These are phyloP conservation scores for Aschersonia sp. DNA, from an alignment of 2,329 filamentous ascomycete species.

Conservation along the genomic window DNA sequence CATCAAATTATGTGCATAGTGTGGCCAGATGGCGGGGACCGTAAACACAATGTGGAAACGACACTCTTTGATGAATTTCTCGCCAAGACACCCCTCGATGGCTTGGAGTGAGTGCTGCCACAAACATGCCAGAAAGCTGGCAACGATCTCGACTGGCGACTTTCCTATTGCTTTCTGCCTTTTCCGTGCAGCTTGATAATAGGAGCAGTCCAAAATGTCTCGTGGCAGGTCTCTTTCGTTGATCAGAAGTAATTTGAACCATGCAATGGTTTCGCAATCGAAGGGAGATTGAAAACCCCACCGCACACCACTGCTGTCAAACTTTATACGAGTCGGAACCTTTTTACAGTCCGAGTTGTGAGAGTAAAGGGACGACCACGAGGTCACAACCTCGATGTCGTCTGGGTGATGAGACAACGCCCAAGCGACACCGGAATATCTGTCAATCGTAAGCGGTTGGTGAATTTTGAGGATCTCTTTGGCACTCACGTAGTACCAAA, in stretches of 20 bases:
- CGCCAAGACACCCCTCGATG: conserved; percentile 13
- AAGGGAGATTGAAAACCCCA: conserved; percentile 20
- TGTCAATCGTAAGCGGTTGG: conserved; percentile 6
- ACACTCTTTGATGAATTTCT: conserved; percentile 7
- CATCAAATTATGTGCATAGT: conserved; percentile 22
- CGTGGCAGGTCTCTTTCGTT: conserved; percentile 14
- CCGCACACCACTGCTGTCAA: not conserved
- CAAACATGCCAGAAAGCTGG: conserved; percentile 15
- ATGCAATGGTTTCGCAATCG: conserved; percentile 12
- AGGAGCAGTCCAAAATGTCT: conserved; percentile 7
- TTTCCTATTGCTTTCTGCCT: conserved; percentile 5
- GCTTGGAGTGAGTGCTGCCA: conserved; percentile 15
- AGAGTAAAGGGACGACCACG: conserved; percentile 11
- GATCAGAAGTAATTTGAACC: conserved; percentile 27
- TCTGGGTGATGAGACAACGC: conserved; percentile 14
- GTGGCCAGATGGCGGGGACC: conserved; percentile 30
- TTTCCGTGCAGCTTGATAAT: conserved; percentile 7
- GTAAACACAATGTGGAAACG: conserved; percentile 24
- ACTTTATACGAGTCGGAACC: conserved; percentile 13
- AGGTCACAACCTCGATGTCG: conserved; percentile 15
- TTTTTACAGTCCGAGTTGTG: conserved; percentile 17
- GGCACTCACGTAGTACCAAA: conserved; percentile 29
- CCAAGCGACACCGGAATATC: conserved; percentile 26
- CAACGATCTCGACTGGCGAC: conserved; percentile 14
- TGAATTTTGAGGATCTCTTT: accelerated